phyloP scores from a whole-genome alignment of 2,329 filamentous ascomycete species.

The Emericellopsis cladophorae region DNA sequence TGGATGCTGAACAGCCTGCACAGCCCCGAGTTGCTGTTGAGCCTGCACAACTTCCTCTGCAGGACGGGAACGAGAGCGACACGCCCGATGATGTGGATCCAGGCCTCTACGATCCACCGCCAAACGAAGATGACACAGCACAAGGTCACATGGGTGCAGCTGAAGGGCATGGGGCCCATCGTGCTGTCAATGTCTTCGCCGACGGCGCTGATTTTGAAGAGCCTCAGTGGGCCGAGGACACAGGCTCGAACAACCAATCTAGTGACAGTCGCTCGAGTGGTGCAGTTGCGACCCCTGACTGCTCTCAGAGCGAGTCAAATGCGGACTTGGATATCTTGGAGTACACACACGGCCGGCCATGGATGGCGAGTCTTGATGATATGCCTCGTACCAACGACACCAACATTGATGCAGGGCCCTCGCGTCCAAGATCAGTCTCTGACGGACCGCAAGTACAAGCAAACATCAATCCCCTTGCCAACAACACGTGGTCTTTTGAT shows the following conservation, averaged over 20 bases:
- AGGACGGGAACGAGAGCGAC: not conserved
- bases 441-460: conserved; percentile 37
- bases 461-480: conserved; percentile 37
- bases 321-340: too few species aligned
- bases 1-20: conserved; percentile 23
- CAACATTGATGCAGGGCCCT: conserved; percentile 6
- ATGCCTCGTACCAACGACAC: not conserved
- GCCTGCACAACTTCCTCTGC: not conserved
- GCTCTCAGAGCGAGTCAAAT: conserved; percentile 6
- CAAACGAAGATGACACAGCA: not conserved
- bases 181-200: too few species aligned
- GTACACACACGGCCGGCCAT: not conserved
- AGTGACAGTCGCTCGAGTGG: not conserved
- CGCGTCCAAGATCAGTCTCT: conserved; percentile 40
- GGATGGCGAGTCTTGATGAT: not conserved
- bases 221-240: too few species aligned
- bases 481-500: conserved; percentile 49
- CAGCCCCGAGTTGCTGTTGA: conserved; percentile 4
- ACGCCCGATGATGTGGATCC: not conserved
- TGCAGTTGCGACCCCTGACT: conserved; percentile 1
- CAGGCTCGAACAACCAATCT: not conserved
- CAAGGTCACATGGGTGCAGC: too few species aligned
- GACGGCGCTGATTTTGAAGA: too few species aligned
- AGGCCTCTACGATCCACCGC: not conserved
- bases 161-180: too few species aligned